These are phyloP conservation scores for Bremia lactucae DNA, from an alignment of 352 stramenopile species.

Conservation along the genomic window DNA sequence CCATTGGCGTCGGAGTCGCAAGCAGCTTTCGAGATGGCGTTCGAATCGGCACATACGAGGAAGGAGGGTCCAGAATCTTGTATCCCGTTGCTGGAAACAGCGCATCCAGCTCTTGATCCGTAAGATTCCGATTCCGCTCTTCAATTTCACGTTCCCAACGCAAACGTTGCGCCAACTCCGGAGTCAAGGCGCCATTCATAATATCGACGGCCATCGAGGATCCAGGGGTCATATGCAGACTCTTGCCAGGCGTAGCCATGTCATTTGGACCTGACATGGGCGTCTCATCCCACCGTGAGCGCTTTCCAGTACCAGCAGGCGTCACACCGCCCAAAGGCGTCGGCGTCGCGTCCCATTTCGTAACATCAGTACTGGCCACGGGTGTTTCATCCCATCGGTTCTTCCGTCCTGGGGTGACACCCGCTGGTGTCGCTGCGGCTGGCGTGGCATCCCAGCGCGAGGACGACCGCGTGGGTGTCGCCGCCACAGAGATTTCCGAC, in stretches of 20 bases:
- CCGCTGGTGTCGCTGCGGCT: slow-evolving; percentile 15
- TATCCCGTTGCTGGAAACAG: slow-evolving; percentile 94
- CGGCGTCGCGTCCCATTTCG: slow-evolving; percentile 92
- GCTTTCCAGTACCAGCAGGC: slow-evolving; percentile 58
- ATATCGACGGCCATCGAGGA: slow-evolving; percentile 45
- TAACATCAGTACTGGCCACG: slow-evolving; percentile 32
- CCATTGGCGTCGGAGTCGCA: slow-evolving; percentile 92
- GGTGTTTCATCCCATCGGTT: slow-evolving; percentile 82
- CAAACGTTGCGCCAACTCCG: slow-evolving; percentile 88
- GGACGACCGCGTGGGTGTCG: slow-evolving; percentile 38
- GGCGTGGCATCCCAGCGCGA: slow-evolving; percentile 77
- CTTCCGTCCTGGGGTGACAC: slow-evolving; percentile 43
- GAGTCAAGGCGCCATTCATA: slow-evolving; percentile 66
- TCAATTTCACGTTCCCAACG: slow-evolving; percentile 95
- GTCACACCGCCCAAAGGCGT: slow-evolving; percentile 40
- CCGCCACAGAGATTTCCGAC: slow-evolving; percentile 33
- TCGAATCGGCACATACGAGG: slow-evolving; percentile 92
- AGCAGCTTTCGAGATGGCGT: slow-evolving; percentile 93
- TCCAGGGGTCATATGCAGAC: slow-evolving; percentile 58
- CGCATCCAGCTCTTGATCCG: slow-evolving; percentile 93
- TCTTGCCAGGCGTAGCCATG: slow-evolving; percentile 41
- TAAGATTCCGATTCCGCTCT: slow-evolving; percentile 91
- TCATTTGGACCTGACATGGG: slow-evolving; percentile 48
- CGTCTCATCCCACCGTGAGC: slow-evolving; percentile 95
- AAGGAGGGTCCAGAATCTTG: slow-evolving; percentile 91